phyloP scores from a whole-genome alignment of 2,329 filamentous ascomycete species.

The Diaporthe batatas region DNA sequence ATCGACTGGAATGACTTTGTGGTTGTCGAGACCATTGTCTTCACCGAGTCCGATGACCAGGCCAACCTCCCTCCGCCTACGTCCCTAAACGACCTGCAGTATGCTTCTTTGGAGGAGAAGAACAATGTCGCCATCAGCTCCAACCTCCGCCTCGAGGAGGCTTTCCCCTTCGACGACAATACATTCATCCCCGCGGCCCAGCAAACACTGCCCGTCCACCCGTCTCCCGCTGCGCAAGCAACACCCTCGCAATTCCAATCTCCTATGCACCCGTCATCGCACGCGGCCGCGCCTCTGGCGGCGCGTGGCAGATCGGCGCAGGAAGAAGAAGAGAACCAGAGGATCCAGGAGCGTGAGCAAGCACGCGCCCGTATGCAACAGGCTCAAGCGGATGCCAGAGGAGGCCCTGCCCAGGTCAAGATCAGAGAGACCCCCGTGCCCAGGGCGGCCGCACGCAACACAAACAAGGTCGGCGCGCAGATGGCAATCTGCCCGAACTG shows the following conservation, averaged over 20 bases:
- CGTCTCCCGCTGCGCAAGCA: constrained; percentile 56
- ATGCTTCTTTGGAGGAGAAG: constrained; percentile 94
- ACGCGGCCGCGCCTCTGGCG: constrained; percentile 57
- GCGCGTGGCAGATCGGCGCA: constrained; percentile 56
- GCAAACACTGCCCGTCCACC: constrained; percentile 61
- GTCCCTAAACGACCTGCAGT: constrained; percentile 90
- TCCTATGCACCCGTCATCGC: constrained; percentile 19
- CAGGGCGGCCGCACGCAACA: constrained; percentile 79
- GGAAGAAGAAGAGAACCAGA: constrained; percentile 73
- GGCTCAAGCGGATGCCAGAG: constrained; percentile 82
- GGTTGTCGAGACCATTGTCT: constrained; percentile 93
- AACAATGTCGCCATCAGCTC: constrained; percentile 88
- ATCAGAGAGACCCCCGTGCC: constrained; percentile 96
- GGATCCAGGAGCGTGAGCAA: constrained; percentile 73
- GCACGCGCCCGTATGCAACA: constrained; percentile 76
- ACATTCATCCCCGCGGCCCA: constrained; percentile 56
- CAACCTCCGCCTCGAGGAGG: constrained; percentile 91
- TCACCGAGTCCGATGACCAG: constrained; percentile 89
- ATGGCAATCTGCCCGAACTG: constrained; percentile 93
- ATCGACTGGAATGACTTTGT: constrained; percentile 99
- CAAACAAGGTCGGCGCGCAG: constrained; percentile 73
- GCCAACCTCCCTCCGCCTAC: constrained; percentile 90
- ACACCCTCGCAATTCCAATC: constrained; percentile 50
- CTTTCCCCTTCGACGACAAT: constrained; percentile 84
- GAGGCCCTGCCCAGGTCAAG: constrained; percentile 79